phyloP scores from a whole-genome alignment of 768 basidiomycete genomes.

The Lactarius sp. region DNA sequence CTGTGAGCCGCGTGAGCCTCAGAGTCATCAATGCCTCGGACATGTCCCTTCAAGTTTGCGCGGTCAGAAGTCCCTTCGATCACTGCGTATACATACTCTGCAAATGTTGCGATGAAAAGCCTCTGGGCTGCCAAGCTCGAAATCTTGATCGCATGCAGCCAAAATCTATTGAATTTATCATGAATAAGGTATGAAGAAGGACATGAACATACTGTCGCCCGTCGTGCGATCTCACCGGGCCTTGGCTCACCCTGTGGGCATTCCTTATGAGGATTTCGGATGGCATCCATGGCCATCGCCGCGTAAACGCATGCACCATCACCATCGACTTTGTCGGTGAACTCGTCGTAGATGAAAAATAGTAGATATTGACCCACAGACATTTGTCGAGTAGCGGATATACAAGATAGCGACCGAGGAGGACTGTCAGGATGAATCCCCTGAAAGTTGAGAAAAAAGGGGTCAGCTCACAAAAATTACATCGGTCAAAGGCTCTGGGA shows the following conservation, averaged over 20 bases:
- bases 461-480: constrained; percentile 32
- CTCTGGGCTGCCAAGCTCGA: constrained; percentile 28
- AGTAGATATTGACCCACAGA: constrained; percentile 40
- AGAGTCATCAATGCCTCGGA: constrained; percentile 47
- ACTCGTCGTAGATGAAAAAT: constrained; percentile 48
- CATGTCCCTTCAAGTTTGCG: constrained; percentile 18
- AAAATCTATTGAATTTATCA: constrained; percentile 31
- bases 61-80: constrained; percentile 33
- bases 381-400: constrained; percentile 36
- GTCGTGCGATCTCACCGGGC: constrained; percentile 38
- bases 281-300: constrained; percentile 38
- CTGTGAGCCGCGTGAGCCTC: constrained; percentile 43
- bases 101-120: constrained; percentile 38
- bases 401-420: constrained; percentile 36
- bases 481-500: constrained; percentile 39
- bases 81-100: constrained; percentile 34
- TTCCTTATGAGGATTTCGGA: constrained; percentile 35
- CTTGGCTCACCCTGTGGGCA: constrained; percentile 38
- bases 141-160: constrained; percentile 31
- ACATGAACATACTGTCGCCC: constrained; percentile 37
- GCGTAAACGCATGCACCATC: constrained; percentile 32
- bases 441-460: too few relatives aligned
- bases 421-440: constrained; percentile 27
- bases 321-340: constrained; percentile 39
- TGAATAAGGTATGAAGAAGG: too few relatives aligned